phyloP scores from a whole-genome alignment of 768 basidiomycete species.

The Cyclocybe cylindracea region DNA sequence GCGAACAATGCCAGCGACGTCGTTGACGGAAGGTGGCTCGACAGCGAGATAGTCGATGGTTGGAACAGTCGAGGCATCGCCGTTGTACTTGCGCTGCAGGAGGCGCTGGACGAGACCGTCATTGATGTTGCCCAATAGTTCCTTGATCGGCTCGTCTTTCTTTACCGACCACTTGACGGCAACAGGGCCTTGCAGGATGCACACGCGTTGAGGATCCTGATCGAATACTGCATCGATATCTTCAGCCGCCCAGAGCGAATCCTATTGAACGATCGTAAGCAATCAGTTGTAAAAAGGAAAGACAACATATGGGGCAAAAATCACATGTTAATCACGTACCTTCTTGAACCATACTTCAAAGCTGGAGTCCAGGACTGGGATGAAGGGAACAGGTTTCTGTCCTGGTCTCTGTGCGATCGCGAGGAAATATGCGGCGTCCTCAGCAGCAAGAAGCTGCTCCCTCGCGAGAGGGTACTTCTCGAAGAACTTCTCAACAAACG shows the following conservation, averaged over 20 bases:
- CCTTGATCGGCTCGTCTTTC: slow-evolving; percentile 94
- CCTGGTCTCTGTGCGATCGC: slow-evolving; percentile 94
- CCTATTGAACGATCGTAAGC: slow-evolving; percentile 43
- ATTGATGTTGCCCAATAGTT: slow-evolving; percentile 89
- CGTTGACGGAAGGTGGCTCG: slow-evolving; percentile 33
- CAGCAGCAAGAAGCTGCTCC: slow-evolving; percentile 85
- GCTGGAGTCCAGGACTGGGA: slow-evolving; percentile 88
- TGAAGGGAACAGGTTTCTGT: slow-evolving; percentile 98
- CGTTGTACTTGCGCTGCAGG: slow-evolving; percentile 74
- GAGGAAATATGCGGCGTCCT: slow-evolving; percentile 95
- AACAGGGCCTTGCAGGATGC: slow-evolving; percentile 96
- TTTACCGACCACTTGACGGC: slow-evolving; percentile 84
- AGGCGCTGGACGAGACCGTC: slow-evolving; percentile 74
- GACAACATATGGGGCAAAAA: slow-evolving; percentile 8
- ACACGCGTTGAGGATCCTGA: slow-evolving; percentile 97
- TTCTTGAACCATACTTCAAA: slow-evolving; percentile 99
- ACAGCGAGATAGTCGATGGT: slow-evolving; percentile 79
- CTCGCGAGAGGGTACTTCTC: slow-evolving; percentile 78
- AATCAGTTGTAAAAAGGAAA: slow-evolving; percentile 7
- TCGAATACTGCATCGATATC: slow-evolving; percentile 99
- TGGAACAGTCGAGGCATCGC: slow-evolving; percentile 76
- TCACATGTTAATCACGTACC: slow-evolving; percentile 44
- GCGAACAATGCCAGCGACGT: slow-evolving; percentile 42
- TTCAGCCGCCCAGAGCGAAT: slow-evolving; percentile 96
- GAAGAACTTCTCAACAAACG: slow-evolving; percentile 84